Evolutionary conservation across 2,329 filamentous ascomycete genomes (phyloP).

Genomic region (Trichoderma sp.): DNA sequence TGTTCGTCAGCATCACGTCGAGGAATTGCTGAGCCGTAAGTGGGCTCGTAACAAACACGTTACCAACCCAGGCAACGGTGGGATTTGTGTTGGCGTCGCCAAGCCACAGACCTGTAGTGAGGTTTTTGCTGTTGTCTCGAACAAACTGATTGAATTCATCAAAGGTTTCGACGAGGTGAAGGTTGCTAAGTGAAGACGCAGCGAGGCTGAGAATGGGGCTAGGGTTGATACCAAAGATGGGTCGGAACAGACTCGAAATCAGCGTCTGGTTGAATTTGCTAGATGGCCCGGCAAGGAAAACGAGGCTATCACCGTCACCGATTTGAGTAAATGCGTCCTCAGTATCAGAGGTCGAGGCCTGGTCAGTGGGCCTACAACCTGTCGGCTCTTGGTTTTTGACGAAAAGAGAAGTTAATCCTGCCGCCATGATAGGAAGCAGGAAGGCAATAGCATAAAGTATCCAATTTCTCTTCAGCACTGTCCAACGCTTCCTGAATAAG

Average conservation of each 20-base stretch:
- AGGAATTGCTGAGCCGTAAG: conserved; percentile 67
- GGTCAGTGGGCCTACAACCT: conserved; percentile 54
- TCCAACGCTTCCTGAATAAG: conserved; percentile 75
- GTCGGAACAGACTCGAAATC: conserved; percentile 40
- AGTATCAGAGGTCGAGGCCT: conserved; percentile 44
- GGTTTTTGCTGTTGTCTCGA: conserved; percentile 60
- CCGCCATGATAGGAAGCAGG: conserved; percentile 75
- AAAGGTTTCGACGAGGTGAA: conserved; percentile 63
- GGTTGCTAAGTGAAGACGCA: conserved; percentile 27
- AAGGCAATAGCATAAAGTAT: conserved; percentile 75
- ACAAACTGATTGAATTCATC: conserved; percentile 70
- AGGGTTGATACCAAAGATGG: conserved; percentile 39
- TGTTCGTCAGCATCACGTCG: conserved; percentile 65
- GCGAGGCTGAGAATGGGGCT: conserved; percentile 21
- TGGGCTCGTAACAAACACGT: conserved; percentile 57
- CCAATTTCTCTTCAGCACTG: conserved; percentile 76
- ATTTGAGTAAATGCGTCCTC: conserved; percentile 43
- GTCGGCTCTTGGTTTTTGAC: conserved; percentile 57
- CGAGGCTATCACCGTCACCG: conserved; percentile 28
- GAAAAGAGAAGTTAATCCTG: conserved; percentile 77
- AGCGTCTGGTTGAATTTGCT: conserved; percentile 40
- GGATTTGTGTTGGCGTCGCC: conserved; percentile 60
- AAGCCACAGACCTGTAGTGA: conserved; percentile 78
- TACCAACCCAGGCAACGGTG: conserved; percentile 71
- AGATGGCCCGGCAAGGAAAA: conserved; percentile 38